A percentile compares a stretch with the other conserved stretches of the same genome.
Conservation (phyloP, 2,329 filamentous ascomycete genomes). For the Ilyonectria destructans region DNA sequence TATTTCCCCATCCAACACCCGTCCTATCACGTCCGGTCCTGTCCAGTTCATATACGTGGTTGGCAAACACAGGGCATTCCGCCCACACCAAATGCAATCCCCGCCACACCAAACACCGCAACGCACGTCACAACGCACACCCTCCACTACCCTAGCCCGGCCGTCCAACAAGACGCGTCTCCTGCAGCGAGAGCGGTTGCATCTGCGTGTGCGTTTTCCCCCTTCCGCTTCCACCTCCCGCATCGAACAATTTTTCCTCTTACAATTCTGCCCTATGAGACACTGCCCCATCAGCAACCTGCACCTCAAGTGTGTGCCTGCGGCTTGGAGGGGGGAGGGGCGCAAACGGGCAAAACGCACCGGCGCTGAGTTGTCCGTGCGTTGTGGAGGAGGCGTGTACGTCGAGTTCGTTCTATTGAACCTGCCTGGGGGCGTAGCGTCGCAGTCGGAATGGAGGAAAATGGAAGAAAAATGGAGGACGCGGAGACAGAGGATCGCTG, state of each 20-base stretch:
- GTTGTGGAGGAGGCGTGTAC: slow-evolving; percentile 51
- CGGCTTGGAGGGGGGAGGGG: background rate
- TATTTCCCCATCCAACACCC: slow-evolving; percentile 7
- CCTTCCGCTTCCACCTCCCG: slow-evolving; percentile 5
- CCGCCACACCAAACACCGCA: slow-evolving; percentile 11
- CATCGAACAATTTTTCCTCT: background rate
- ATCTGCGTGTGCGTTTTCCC: slow-evolving; percentile 16
- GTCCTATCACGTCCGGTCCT: background rate
- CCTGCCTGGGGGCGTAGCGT: background rate
- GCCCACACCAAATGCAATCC: slow-evolving; percentile 16
- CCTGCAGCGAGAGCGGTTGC: slow-evolving; percentile 26
- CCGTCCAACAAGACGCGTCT: background rate
- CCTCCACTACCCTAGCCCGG: slow-evolving; percentile 11
- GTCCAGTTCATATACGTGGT: slow-evolving; percentile 26
- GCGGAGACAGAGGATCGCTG: background rate
- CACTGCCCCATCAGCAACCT: slow-evolving; percentile 61
- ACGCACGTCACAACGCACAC: slow-evolving; percentile 24
- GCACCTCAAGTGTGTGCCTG: slow-evolving; percentile 14
- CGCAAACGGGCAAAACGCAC: slow-evolving; percentile 28
- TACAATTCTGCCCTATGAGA: slow-evolving; percentile 54
- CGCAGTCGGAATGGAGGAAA: slow-evolving; percentile 7
- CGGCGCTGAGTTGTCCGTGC: slow-evolving; percentile 53
- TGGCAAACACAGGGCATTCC: slow-evolving; percentile 26
- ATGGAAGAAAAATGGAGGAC: no score
- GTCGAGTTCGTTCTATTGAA: background rate